These are phyloP conservation scores for Talaromyces sp. DNA, from an alignment of 2,329 filamentous ascomycete species.

Conservation along the genomic window DNA sequence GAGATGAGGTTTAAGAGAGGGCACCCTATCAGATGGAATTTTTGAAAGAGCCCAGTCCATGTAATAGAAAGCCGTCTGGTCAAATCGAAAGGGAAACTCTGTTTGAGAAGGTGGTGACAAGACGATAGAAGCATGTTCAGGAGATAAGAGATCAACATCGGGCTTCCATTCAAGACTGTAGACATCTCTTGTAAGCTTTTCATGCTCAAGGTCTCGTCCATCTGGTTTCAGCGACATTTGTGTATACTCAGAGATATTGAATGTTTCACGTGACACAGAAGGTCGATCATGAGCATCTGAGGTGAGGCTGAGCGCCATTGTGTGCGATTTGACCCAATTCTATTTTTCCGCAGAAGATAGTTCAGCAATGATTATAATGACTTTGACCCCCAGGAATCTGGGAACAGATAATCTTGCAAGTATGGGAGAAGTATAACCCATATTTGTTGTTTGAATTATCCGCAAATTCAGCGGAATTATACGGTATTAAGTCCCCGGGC, in stretches of 20 bases:
- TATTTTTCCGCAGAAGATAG: not conserved
- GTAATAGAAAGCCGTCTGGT: too few species aligned
- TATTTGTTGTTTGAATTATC: not conserved
- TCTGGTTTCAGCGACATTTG: not conserved
- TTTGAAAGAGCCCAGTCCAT: too few species aligned
- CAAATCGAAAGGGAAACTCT: not conserved
- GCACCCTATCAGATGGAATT: too few species aligned
- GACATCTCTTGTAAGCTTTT: not conserved
- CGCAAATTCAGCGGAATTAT: not conserved
- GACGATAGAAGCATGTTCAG: not conserved
- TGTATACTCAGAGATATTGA: not conserved
- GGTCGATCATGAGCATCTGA: not conserved
- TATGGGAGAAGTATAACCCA: not conserved
- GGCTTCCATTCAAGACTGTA: not conserved
- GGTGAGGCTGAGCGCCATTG: not conserved
- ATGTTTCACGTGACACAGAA: not conserved
- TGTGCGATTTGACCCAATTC: not conserved
- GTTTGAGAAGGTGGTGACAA: not conserved
- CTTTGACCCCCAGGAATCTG: not conserved
- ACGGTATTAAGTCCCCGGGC: too few species aligned
- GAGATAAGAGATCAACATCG: not conserved
- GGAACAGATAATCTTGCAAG: not conserved
- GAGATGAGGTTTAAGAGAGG: too few species aligned
- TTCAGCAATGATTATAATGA: not conserved
- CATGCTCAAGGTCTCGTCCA: not conserved